Evolutionary conservation across 805 yeast genomes (phyloP), one percentile per base, ranked within the genome.

Genomic region (Nakazawaea anatomiae): DNA sequence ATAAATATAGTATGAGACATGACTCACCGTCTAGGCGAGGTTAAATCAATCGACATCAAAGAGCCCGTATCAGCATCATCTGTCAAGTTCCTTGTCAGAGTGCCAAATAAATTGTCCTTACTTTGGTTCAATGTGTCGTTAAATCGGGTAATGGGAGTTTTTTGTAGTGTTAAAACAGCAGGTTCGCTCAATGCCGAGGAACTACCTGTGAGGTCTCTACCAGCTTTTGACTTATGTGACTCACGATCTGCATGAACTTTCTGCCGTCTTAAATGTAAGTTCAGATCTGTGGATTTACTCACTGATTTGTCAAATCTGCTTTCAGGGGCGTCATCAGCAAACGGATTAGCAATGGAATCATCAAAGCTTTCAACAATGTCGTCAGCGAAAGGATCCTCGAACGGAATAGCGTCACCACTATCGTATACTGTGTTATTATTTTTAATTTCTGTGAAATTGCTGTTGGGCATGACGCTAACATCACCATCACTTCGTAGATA

Each of bases 41-140:
- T 18, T 18, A 49, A 39, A 32, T 50, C 52, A 12, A 50, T 29
- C 9, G 52, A 50, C 34, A 50, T 25, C 6, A 50, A 31, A 4
- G 52, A 50, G 6, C 11, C 42, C 18, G 39, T n/a, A 8, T 50
- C 52, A 4, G 48, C 32, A 9, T 44, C 48, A 5, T 39, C 52
- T 8, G 14, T 12, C 12, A 31, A 30, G 5, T 14, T 39, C 11
- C 12, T 38, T n/a, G 39, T n/a, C n/a, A n/a, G 29, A n/a, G 10
- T 14, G 27, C 39, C 28, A n/a, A 18, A 36, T 35, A 43, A 38
- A 28, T 35, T 48, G 38, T 42, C 51, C 29, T 39, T 42, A 30
- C 44, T 38, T 11, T 14, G 38, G 41, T 44, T 39, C n/a, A 12
- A 25, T 7, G 44, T n/a, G 25, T 25, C 34, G 9, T 31, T 38